Conservation (phyloP, 2,329 filamentous ascomycete genomes). For the Macrophomina tecta region DNA sequence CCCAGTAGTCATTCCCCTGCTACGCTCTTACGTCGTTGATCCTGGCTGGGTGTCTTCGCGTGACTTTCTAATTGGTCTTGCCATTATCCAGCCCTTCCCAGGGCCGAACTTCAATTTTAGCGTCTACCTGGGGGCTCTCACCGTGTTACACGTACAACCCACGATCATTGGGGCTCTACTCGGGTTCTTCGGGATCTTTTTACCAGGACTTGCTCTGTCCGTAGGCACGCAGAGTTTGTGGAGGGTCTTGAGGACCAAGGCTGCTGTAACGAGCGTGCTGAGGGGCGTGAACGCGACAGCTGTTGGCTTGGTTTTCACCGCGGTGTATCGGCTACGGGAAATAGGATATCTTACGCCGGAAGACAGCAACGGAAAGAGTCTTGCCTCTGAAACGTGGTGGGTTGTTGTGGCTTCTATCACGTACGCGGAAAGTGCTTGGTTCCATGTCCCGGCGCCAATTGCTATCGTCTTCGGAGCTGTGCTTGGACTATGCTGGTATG, state of each 20-base stretch:
- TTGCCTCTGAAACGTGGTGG: slow-evolving; percentile 53
- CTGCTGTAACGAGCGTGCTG: slow-evolving; percentile 43
- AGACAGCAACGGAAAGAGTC: slow-evolving; percentile 40
- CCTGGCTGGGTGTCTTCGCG: not conserved
- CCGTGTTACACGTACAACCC: slow-evolving; percentile 34
- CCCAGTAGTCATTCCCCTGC: not conserved
- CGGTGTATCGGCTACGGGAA: slow-evolving; percentile 53
- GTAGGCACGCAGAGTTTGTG: slow-evolving; percentile 47
- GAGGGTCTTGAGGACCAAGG: slow-evolving; percentile 40
- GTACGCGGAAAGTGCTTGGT: slow-evolving; percentile 30
- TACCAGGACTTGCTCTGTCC: slow-evolving; percentile 46
- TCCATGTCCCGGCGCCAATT: slow-evolving; percentile 43
- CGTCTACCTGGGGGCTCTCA: slow-evolving; percentile 50
- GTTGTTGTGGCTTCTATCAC: slow-evolving; percentile 51
- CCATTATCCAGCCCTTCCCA: slow-evolving; percentile 61
- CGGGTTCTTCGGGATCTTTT: slow-evolving; percentile 49
- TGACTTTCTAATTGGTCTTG: slow-evolving; percentile 66
- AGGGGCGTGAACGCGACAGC: slow-evolving; percentile 51
- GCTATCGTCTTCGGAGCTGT: slow-evolving; percentile 48
- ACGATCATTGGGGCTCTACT: slow-evolving; percentile 44
- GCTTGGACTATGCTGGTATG: slow-evolving; percentile 49
- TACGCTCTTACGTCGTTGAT: not conserved
- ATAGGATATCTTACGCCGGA: slow-evolving; percentile 49
- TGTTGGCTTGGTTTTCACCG: slow-evolving; percentile 32
- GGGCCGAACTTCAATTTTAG: slow-evolving; percentile 65